A percentile compares a stretch with the other conserved stretches of the same genome.
These are phyloP conservation scores for Rhizophlyctis rosea DNA, from an alignment of 192 early-diverging fungal genomes.

Conservation along the genomic window DNA sequence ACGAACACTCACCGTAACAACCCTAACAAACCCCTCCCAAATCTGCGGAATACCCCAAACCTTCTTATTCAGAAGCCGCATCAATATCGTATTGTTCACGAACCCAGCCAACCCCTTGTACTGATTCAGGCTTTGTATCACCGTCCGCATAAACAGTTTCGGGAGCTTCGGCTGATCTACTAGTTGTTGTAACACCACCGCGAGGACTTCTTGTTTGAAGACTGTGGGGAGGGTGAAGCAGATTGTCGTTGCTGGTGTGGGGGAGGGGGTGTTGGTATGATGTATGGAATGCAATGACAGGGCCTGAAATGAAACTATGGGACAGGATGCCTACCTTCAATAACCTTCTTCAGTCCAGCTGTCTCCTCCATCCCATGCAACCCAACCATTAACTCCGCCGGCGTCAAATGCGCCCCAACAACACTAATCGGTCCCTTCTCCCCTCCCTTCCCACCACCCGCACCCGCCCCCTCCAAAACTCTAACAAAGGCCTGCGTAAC, in stretches of 20 bases:
- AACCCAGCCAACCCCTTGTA: slow-evolving; percentile 61
- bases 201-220: slow-evolving; percentile 68
- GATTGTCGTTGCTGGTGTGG: slow-evolving; percentile 60
- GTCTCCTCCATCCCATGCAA: slow-evolving; percentile 69
- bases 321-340: slow-evolving; percentile 56
- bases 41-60: slow-evolving; percentile 66
- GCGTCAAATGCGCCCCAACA: slow-evolving; percentile 42
- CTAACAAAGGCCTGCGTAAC: slow-evolving; percentile 63
- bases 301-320: background rate
- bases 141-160: slow-evolving; percentile 72
- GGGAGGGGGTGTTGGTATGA: slow-evolving; percentile 9
- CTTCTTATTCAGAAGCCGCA: slow-evolving; percentile 59
- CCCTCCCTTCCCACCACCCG: slow-evolving; percentile 27
- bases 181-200: slow-evolving; percentile 65
- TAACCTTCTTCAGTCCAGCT: slow-evolving; percentile 58
- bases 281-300: background rate
- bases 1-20: slow-evolving; percentile 52
- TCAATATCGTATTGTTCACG: slow-evolving; percentile 51
- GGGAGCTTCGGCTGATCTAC: slow-evolving; percentile 65
- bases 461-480: slow-evolving; percentile 40
- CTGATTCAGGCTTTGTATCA: slow-evolving; percentile 63
- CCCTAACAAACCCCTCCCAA: slow-evolving; percentile 76
- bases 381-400: slow-evolving; percentile 65
- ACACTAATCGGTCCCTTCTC: too few species aligned
- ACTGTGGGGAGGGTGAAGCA: slow-evolving; percentile 66